phyloP scores from a whole-genome alignment of 257 asterid genomes.

The Solanum gandarillasii region DNA sequence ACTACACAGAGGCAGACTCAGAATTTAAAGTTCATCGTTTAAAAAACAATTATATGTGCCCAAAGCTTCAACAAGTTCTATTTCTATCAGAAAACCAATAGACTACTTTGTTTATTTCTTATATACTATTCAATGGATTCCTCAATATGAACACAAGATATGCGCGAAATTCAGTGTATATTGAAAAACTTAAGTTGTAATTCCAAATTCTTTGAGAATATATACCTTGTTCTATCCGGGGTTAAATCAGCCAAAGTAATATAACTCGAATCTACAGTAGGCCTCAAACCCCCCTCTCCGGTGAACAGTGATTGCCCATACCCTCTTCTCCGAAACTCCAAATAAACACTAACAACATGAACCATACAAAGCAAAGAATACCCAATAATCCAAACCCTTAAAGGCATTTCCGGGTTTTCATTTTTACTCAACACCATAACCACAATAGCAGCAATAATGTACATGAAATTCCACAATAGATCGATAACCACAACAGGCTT shows the following conservation, averaged over 20 bases:
- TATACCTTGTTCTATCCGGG: background rate
- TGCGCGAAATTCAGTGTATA: background rate
- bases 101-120: background rate
- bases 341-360: constrained; percentile 46
- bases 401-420: constrained; percentile 43
- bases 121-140: too few relatives aligned
- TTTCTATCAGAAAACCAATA: background rate
- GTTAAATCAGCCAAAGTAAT: constrained; percentile 6
- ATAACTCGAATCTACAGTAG: background rate
- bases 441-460: constrained; percentile 33
- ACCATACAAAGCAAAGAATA: constrained; percentile 48
- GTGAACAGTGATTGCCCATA: background rate
- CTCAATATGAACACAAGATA: background rate
- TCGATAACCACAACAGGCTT: constrained; percentile 53
- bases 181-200: background rate
- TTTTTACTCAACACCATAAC: constrained; percentile 37
- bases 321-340: constrained; percentile 36
- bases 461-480: constrained; percentile 52
- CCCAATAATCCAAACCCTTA: constrained; percentile 56
- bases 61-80: background rate
- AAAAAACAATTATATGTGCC: too few relatives aligned
- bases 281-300: background rate
- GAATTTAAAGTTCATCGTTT: background rate
- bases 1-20: background rate
- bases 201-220: background rate